phyloP scores from a whole-genome alignment of 371 early-diverging fungal genomes.

The Mucor irregularis region DNA sequence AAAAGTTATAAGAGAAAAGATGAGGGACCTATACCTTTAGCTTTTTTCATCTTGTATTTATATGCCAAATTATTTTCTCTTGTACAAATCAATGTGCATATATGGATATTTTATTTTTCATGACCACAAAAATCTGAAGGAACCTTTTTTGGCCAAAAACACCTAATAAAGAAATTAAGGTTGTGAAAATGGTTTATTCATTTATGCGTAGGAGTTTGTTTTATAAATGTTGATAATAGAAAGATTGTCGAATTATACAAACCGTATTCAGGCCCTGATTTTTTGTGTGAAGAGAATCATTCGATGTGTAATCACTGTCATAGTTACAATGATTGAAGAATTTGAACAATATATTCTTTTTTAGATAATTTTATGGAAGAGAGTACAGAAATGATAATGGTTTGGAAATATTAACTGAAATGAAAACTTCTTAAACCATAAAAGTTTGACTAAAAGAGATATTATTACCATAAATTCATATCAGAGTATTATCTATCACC shows the following conservation, averaged over 20 bases:
- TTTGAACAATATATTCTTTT: background rate
- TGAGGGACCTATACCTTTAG: background rate
- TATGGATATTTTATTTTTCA: background rate
- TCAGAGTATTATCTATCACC: background rate
- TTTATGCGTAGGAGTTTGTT: background rate
- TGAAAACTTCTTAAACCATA: too few relatives aligned
- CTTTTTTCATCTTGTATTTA: background rate
- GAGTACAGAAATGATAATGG: too few relatives aligned
- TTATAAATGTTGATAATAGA: too few relatives aligned
- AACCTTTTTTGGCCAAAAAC: slow-evolving; percentile 19
- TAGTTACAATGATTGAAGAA: background rate
- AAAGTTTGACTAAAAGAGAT: background rate
- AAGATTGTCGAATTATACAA: too few relatives aligned
- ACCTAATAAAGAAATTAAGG: slow-evolving; percentile 13
- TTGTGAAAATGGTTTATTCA: background rate
- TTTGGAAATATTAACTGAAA: too few relatives aligned
- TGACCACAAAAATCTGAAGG: background rate
- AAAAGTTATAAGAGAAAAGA: background rate
- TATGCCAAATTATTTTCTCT: background rate
- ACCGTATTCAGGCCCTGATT: too few relatives aligned
- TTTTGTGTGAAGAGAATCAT: too few relatives aligned
- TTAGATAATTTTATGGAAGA: too few relatives aligned
- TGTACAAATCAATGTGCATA: background rate
- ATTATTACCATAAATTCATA: background rate
- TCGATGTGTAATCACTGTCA: background rate